Percentiles rank a stretch among this genome's conserved stretches.
Conservation (phyloP, 2,329 filamentous ascomycete genomes). For the Colletotrichum sp. region DNA sequence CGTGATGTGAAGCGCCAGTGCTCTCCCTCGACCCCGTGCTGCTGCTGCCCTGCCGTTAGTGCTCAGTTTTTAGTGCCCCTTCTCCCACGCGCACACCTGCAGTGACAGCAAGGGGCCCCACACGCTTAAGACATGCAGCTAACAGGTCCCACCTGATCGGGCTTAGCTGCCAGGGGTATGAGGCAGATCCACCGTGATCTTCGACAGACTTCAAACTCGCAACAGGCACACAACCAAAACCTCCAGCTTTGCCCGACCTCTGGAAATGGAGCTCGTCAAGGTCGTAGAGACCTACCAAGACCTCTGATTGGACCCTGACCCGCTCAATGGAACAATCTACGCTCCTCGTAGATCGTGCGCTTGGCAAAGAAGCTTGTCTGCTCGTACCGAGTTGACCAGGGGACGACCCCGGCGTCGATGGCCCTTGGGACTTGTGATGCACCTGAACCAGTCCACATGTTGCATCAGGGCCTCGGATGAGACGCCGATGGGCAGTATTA, state of each 20-base stretch:
- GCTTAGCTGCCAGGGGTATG: slow-evolving; percentile 15
- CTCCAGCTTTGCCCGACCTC: neutral
- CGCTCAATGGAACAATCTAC: neutral
- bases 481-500: slow-evolving; percentile 2
- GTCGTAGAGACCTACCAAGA: neutral
- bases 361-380: slow-evolving; percentile 22
- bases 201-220: slow-evolving; percentile 21
- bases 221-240: slow-evolving; percentile 1
- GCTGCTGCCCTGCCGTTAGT: neutral
- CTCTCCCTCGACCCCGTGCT: neutral
- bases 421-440: neutral
- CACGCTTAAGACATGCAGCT: neutral
- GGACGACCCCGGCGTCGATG: neutral
- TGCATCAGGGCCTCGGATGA: slow-evolving; percentile 15
- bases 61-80: neutral
- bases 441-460: neutral
- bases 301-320: neutral
- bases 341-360: slow-evolving; percentile 4
- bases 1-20: neutral
- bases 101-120: neutral
- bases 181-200: slow-evolving; percentile 20
- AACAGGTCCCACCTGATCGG: neutral
- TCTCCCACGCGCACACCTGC: neutral
- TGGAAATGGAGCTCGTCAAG: neutral
- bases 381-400: neutral